Conservation (phyloP, 768 basidiomycete species). For the Boletus barrowsii region DNA sequence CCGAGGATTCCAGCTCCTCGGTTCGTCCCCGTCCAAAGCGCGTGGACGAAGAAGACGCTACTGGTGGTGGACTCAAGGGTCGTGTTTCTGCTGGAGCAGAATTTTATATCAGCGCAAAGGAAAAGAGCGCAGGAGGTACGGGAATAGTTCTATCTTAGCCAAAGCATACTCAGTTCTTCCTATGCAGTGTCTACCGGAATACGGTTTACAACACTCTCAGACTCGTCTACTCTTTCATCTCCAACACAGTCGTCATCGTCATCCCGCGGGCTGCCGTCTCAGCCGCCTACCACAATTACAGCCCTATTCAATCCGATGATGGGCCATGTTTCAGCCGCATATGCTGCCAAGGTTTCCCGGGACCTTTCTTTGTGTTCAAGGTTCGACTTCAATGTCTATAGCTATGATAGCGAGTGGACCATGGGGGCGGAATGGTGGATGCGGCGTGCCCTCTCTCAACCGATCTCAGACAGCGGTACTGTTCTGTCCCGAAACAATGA, state of each 20-base stretch:
- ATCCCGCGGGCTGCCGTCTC: conserved; percentile 39
- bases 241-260: conserved; percentile 45
- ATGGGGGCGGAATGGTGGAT: conserved; percentile 98
- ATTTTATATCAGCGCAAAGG: conserved; percentile 89
- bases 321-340: conserved; percentile 88
- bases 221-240: conserved; percentile 66
- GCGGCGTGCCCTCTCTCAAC: conserved; percentile 47
- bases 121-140: conserved; percentile 85
- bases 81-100: conserved; percentile 92
- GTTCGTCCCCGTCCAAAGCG: conserved; percentile 52
- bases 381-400: conserved; percentile 96
- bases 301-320: conserved; percentile 96
- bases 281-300: conserved; percentile 93
- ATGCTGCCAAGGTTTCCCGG: conserved; percentile 81
- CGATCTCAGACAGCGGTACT: conserved; percentile 13
- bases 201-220: conserved; percentile 90
- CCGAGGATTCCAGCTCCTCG: conserved; percentile 30
- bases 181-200: conserved; percentile 82
- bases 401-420: conserved; percentile 95
- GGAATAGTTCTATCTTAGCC: not conserved
- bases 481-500: not conserved
- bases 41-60: conserved; percentile 93
- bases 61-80: conserved; percentile 88
- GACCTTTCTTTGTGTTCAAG: conserved; percentile 85
- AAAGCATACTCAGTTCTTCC: conserved; percentile 2